Conservation (phyloP, 306 rosid species). For the Corylus americana region DNA sequence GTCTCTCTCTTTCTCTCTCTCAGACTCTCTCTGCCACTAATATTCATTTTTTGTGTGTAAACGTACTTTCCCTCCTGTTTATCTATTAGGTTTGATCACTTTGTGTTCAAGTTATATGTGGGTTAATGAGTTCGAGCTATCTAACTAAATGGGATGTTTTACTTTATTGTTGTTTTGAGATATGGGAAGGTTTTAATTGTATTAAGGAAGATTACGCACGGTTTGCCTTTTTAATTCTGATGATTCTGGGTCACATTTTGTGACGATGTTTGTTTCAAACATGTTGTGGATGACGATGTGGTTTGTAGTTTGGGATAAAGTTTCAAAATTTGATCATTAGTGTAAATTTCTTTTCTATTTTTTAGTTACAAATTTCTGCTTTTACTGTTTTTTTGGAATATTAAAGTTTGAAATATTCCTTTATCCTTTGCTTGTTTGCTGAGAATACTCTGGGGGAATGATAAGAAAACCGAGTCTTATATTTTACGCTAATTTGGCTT, state of each 20-base stretch:
- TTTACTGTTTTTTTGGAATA: not conserved
- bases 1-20: conserved; percentile 26
- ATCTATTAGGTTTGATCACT: not conserved
- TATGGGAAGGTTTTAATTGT: not conserved
- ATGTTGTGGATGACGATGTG: not conserved
- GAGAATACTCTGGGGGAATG: conserved; percentile 13
- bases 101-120: not conserved
- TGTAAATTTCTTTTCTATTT: not conserved
- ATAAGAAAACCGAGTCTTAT: not conserved
- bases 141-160: not conserved
- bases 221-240: not conserved
- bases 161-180: not conserved
- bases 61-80: not conserved
- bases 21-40: not conserved
- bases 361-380: not conserved
- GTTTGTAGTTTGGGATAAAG: not conserved
- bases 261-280: not conserved
- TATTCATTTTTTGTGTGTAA: not conserved
- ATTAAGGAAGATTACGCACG: not conserved
- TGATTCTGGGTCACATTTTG: not conserved
- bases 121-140: conserved; percentile 1
- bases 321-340: not conserved
- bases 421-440: conserved; percentile 3
- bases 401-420: conserved; percentile 1
- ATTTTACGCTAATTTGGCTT: not conserved